phyloP scores from a whole-genome alignment of 768 basidiomycete species.

The Serendipita sp. region DNA sequence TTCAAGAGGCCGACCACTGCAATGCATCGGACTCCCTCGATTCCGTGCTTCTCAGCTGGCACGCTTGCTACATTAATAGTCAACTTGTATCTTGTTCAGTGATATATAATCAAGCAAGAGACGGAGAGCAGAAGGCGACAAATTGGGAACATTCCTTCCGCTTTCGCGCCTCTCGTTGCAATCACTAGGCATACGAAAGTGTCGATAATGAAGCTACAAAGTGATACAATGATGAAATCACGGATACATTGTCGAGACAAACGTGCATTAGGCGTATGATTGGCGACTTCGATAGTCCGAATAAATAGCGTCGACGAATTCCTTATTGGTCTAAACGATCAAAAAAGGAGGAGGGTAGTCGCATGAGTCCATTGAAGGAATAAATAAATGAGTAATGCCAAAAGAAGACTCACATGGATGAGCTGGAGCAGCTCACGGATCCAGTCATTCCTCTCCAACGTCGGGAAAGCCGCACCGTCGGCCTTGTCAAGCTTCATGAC shows the following conservation, averaged over 20 bases:
- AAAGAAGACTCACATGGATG: slow-evolving; percentile 35
- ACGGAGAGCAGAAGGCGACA: too few relatives aligned
- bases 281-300: neutral
- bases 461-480: neutral
- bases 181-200: too few relatives aligned
- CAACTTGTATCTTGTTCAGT: too few relatives aligned
- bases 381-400: neutral
- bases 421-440: slow-evolving; percentile 42
- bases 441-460: slow-evolving; percentile 39
- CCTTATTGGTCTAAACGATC: slow-evolving; percentile 38
- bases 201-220: too few relatives aligned
- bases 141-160: too few relatives aligned
- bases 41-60: neutral
- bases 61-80: too few relatives aligned
- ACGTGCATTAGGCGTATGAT: neutral
- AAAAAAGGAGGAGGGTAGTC: neutral
- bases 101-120: too few relatives aligned
- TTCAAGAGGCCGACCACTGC: too few relatives aligned
- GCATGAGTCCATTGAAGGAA: neutral
- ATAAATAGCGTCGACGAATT: slow-evolving; percentile 36
- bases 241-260: too few relatives aligned
- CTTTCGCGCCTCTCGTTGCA: too few relatives aligned
- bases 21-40: neutral
- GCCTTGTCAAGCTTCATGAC: neutral
- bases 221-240: too few relatives aligned